Conservation (phyloP, 179 eudicot genomes). For the Corrigiola litoralis region DNA sequence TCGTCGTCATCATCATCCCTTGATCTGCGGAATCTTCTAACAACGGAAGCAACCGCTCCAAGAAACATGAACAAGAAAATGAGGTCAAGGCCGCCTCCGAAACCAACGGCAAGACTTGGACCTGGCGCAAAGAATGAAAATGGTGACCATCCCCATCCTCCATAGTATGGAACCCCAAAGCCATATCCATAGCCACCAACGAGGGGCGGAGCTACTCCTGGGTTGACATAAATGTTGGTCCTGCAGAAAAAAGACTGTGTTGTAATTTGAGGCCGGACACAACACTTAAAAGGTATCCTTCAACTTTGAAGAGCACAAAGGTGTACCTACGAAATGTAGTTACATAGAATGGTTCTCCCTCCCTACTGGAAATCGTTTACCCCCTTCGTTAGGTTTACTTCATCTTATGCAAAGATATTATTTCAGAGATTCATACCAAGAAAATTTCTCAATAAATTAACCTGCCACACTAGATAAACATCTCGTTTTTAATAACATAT, state of each 20-base stretch:
- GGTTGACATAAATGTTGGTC: constrained; percentile 83
- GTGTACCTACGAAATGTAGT: too few species aligned
- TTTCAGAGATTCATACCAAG: too few species aligned
- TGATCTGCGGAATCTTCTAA: constrained; percentile 55
- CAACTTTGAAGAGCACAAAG: neutral
- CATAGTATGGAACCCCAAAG: constrained; percentile 60
- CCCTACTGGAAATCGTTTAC: too few species aligned
- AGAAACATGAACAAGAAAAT: constrained; percentile 55
- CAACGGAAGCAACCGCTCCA: constrained; percentile 70
- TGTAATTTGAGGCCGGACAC: neutral
- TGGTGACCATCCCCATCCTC: constrained; percentile 98
- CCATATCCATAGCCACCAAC: constrained; percentile 87
- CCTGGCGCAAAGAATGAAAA: constrained; percentile 88
- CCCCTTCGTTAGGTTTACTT: too few species aligned
- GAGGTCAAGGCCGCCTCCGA: constrained; percentile 84
- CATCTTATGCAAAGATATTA: too few species aligned
- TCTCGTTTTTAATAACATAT: too few species aligned
- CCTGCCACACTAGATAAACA: too few species aligned
- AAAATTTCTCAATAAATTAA: too few species aligned
- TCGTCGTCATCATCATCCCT: constrained; percentile 63
- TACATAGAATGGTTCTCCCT: too few species aligned
- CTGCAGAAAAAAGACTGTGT: constrained; percentile 27
- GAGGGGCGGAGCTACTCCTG: constrained; percentile 83
- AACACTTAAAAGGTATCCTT: neutral
- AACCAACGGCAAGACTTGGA: constrained; percentile 69